Evolutionary conservation across 2,329 filamentous ascomycete genomes (phyloP), one percentile per base, ranked within the genome.

Genomic region (Xylaria sp.): DNA sequence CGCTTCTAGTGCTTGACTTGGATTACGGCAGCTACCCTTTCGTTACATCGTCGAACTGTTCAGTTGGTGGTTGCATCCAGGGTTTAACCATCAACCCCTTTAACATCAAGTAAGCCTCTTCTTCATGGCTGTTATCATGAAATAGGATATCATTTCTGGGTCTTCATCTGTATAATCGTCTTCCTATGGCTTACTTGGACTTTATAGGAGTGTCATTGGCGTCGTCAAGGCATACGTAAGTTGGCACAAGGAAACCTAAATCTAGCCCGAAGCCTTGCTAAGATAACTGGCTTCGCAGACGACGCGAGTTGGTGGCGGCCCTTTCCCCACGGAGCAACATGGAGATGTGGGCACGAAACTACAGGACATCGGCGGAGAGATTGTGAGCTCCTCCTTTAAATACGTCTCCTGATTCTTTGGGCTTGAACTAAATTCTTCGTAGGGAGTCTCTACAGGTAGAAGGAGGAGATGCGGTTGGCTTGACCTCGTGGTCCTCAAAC

Each of bases 1-100:
- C 21, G 2, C n/a, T 13, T 25, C 0, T 23, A 63, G 65, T 90
- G 86, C 81, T 90, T 62, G 88, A 90, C 74, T 82, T 90, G 25
- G 72, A 70, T 84, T 84, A 75, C 81, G 83, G 72, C n/a, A 72
- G 68, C 65, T 88, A 88, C 69, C 86, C 86, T 54, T 87, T 82
- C 73, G 86, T 88, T 48, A 88, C 86, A 27, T 87, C 84, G 12
- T 87, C 85, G 47, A 87, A 83, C 75, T 86, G 84, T 27, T 84
- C 84, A 51, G 81, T 87, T 37, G 86, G 85, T 27, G 86, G 86
- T 66, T 84, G 86, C 63, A 82, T 88, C 72, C 86, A 85, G 32
- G 86, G 86, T 63, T 80, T 88, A 10, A 83, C 82, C 27, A 77
- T 87, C 60, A 84, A 82, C 64, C 85, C 84, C 72, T 82, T 83